Evolutionary conservation across 1,284 basidiomycete species (phyloP), one percentile per base, ranked within the genome.

Genomic region (Rhodotorula sp.): DNA sequence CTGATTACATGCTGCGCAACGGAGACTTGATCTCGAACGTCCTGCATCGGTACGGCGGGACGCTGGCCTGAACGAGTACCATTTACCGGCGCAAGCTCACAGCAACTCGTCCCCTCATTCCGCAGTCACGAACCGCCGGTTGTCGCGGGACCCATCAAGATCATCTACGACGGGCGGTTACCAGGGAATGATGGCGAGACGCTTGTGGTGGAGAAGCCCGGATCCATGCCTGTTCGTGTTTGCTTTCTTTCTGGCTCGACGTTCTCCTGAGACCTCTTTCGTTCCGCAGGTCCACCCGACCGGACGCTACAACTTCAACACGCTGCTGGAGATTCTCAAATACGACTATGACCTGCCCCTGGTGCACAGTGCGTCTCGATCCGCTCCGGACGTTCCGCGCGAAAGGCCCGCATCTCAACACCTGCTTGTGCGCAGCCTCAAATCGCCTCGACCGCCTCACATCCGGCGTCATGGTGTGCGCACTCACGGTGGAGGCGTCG

Each of bases 391-490:
- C 34, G 34, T 34, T 34, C 34, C 34, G 34, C 34, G 34, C 34
- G 34, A 34, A 34, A 34, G 34, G 34, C 34, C 34, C 34, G 34
- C 34, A 34, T 34, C 34, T 34, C 19, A 16, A 23, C 23, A 5
- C 23, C 44, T 55, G 23, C 46, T 19, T 34, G 19, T n/a, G 14
- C 56, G 25, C 79, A 97, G 94, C 96, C 70, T 90, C 94, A 53
- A 99, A 99, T 80, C 87, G 97, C 61, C 85, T 99, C 59, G 97
- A 99, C 82, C 86, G 97, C 62, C 85, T 99, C 25, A 99, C 97
- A 0, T 96, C 93, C 0, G 97, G 97, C 8, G 85, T 98, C 67
- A 96, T 99, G 94, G 92, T 99, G 75, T 86, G 97, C 66, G 92
- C 93, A 0, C 85, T 94, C 19, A 90, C 89, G 19, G 84, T 88